Conservation (phyloP, 768 basidiomycete genomes). For the Leccinum subgranulosum region DNA sequence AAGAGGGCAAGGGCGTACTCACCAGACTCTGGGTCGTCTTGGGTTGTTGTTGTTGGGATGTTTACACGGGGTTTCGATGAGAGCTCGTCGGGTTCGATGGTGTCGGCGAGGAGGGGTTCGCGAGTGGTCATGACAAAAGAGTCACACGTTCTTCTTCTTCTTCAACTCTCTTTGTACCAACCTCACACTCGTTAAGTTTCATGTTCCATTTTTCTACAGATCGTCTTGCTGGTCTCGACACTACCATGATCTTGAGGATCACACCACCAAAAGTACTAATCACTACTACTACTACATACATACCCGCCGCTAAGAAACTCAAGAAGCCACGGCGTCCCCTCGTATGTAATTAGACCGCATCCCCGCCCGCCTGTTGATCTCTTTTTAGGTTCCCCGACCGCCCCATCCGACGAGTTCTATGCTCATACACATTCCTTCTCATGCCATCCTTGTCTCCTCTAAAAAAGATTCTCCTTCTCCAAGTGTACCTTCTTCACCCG, state of each 20-base stretch:
- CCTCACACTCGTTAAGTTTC: background rate
- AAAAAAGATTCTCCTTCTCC: constrained; percentile 13
- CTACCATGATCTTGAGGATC: constrained; percentile 36
- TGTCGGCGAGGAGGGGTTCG: constrained; percentile 62
- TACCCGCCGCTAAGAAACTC: constrained; percentile 22
- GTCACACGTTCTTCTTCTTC: too few relatives aligned
- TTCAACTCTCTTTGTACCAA: too few relatives aligned
- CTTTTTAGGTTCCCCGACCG: constrained; percentile 12
- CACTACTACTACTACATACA: constrained; percentile 19
- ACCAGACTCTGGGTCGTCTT: constrained; percentile 7
- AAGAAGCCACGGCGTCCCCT: constrained; percentile 26
- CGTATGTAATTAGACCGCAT: constrained; percentile 24
- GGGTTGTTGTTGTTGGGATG: constrained; percentile 44
- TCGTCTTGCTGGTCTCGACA: constrained; percentile 44
- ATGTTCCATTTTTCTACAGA: constrained; percentile 38
- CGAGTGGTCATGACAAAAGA: constrained; percentile 47
- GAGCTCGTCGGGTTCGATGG: constrained; percentile 85
- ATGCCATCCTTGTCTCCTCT: constrained; percentile 3
- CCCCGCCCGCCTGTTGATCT: constrained; percentile 11
- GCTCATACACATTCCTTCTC: constrained; percentile 9
- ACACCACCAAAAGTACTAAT: constrained; percentile 27
- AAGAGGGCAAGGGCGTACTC: background rate
- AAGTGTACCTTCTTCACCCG: constrained; percentile 4
- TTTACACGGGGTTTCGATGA: constrained; percentile 24
- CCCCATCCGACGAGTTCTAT: constrained; percentile 15